Evolutionary conservation across 1,284 basidiomycete genomes (phyloP).

Genomic region (Naganishia cerealis): DNA sequence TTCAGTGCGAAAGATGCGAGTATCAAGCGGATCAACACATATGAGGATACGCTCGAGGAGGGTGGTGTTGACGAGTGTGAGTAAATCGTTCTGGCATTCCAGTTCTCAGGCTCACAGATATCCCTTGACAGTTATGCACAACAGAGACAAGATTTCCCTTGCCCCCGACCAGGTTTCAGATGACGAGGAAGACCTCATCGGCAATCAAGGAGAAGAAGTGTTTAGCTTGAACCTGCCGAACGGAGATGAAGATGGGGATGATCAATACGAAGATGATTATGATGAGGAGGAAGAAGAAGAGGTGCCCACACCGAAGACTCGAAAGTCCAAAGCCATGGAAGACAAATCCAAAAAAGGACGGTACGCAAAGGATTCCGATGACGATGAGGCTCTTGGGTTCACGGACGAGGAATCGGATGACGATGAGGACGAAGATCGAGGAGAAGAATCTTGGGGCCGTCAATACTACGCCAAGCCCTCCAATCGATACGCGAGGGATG

Average conservation of each 20-base stretch:
- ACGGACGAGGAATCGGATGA: slow-evolving; percentile 45
- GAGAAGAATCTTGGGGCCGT: slow-evolving; percentile 73
- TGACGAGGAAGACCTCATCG: slow-evolving; percentile 48
- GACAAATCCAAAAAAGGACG: slow-evolving; percentile 49
- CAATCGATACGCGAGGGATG: slow-evolving; percentile 41
- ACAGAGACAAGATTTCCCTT: slow-evolving; percentile 74
- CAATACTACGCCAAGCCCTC: slow-evolving; percentile 71
- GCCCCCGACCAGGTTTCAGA: slow-evolving; percentile 62
- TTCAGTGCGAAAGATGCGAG: slow-evolving; percentile 20
- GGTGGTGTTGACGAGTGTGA: slow-evolving; percentile 55
- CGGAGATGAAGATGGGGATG: slow-evolving; percentile 49
- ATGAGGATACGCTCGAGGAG: slow-evolving; percentile 53
- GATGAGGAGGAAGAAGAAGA: slow-evolving; percentile 56
- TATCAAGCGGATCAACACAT: slow-evolving; percentile 45
- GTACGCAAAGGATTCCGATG: slow-evolving; percentile 58
- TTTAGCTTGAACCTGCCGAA: slow-evolving; percentile 59
- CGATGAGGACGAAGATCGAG: slow-evolving; percentile 43
- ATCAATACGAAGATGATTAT: slow-evolving; percentile 45
- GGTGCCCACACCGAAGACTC: slow-evolving; percentile 46
- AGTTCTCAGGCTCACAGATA: background rate
- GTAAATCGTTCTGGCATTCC: slow-evolving; percentile 31
- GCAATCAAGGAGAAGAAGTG: slow-evolving; percentile 63
- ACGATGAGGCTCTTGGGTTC: slow-evolving; percentile 46
- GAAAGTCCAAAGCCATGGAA: slow-evolving; percentile 54
- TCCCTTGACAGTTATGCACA: slow-evolving; percentile 50